phyloP scores from a whole-genome alignment of 805 yeast genomes.

The Maudiozyma bulderi region DNA sequence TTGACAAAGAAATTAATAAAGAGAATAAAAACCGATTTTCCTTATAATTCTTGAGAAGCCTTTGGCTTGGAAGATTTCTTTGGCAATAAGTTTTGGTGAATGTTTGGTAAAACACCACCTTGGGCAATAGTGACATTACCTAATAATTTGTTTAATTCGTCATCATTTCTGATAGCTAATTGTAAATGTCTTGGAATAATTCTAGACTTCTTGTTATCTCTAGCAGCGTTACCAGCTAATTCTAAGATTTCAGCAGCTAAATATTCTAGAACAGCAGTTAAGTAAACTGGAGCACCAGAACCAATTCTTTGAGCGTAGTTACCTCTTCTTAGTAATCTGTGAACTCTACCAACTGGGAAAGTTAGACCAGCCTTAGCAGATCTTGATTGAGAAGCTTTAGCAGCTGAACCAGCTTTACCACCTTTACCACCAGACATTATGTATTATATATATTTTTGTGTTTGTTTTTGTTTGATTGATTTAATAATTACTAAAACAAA shows the following conservation, averaged over 20 bases:
- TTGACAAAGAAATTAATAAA: neutral
- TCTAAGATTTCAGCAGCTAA: slow-evolving; percentile 96
- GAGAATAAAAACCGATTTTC: neutral
- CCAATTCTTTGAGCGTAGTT: slow-evolving; percentile 98
- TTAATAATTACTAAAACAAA: neutral
- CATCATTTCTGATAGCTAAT: slow-evolving; percentile 97
- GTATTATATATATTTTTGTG: slow-evolving; percentile 2
- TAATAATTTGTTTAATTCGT: slow-evolving; percentile 90
- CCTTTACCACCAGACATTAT: slow-evolving; percentile 63
- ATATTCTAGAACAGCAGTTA: slow-evolving; percentile 94
- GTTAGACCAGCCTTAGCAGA: slow-evolving; percentile 97
- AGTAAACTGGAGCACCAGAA: slow-evolving; percentile 98
- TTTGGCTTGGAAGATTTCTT: slow-evolving; percentile 56
- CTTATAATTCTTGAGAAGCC: slow-evolving; percentile 58
- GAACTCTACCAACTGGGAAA: slow-evolving; percentile 99
- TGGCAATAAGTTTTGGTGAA: slow-evolving; percentile 86
- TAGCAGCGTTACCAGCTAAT: slow-evolving; percentile 97
- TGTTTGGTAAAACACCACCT: slow-evolving; percentile 99
- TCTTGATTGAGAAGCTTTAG: slow-evolving; percentile 95
- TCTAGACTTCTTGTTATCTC: slow-evolving; percentile 98
- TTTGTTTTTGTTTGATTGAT: neutral
- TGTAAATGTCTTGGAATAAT: slow-evolving; percentile 98
- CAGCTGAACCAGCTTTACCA: slow-evolving; percentile 91
- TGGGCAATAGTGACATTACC: slow-evolving; percentile 93
- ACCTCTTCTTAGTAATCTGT: slow-evolving; percentile 92